Percentiles rank a stretch among this genome's conserved stretches.
These are phyloP conservation scores for Sphagnum magellanicum DNA, from an alignment of 228 moss, liverwort and hornwort species.

Conservation along the genomic window DNA sequence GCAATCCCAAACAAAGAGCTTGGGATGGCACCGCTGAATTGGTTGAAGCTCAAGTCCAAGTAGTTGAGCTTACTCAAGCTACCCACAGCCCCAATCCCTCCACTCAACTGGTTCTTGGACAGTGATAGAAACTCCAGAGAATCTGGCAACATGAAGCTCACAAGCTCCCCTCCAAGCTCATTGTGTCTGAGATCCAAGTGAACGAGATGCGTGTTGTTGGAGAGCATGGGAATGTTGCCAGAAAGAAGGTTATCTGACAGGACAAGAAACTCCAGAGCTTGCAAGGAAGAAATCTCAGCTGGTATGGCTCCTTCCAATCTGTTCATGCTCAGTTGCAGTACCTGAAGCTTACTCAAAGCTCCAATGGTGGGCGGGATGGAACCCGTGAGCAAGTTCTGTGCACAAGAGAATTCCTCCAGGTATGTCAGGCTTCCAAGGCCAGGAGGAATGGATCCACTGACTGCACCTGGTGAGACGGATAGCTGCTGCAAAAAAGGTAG, in stretches of 20 bases:
- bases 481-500: constrained; percentile 19
- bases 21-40: constrained; percentile 25
- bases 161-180: constrained; percentile 14
- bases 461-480: constrained; percentile 25
- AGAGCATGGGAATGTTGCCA: constrained; percentile 22
- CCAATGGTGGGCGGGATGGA: constrained; percentile 12
- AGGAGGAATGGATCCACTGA: constrained; percentile 25
- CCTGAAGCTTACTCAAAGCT: constrained; percentile 1
- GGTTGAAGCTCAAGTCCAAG: constrained; percentile 40
- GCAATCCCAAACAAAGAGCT: constrained; percentile 29
- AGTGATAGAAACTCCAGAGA: constrained; percentile 36
- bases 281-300: constrained; percentile 12
- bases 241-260: constrained; percentile 26
- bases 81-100: constrained; percentile 11
- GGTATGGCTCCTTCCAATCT: constrained; percentile 19
- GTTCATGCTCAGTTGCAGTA: constrained; percentile 33
- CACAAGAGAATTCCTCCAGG: constrained; percentile 17
- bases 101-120: constrained; percentile 29
- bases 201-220: neutral
- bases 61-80: constrained; percentile 15
- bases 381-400: constrained; percentile 27
- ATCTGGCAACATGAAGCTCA: constrained; percentile 13
- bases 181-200: constrained; percentile 43
- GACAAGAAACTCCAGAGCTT: constrained; percentile 17
- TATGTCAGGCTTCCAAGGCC: constrained; percentile 16